These are phyloP conservation scores for Eleusine indica DNA, from an alignment of 176 grass and related monocot genomes.

Conservation along the genomic window DNA sequence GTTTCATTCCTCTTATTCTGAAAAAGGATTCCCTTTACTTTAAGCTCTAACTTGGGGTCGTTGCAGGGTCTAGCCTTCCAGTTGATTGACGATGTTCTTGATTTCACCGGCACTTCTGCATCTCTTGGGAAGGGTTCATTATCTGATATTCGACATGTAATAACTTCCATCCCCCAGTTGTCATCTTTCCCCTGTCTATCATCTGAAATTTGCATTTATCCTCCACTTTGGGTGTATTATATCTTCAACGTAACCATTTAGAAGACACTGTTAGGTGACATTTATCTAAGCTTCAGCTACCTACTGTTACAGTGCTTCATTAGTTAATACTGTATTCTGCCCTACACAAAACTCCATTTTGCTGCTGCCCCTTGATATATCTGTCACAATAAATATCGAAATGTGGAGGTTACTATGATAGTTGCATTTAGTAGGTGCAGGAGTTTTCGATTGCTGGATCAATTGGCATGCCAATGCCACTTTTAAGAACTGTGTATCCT, in stretches of 20 bases:
- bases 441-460: not conserved
- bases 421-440: not conserved
- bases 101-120: constrained; percentile 88
- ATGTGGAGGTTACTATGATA: not conserved
- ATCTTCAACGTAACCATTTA: constrained; percentile 10
- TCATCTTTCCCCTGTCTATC: not conserved
- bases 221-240: not conserved
- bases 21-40: not conserved
- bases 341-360: not conserved
- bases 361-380: not conserved
- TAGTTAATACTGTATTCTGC: constrained; percentile 4
- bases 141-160: constrained; percentile 93
- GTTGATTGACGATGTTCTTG: constrained; percentile 93
- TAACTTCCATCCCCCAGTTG: not conserved
- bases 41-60: constrained; percentile 16
- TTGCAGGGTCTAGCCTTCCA: constrained; percentile 94
- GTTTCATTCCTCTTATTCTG: not conserved
- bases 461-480: constrained; percentile 3
- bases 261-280: not conserved
- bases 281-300: constrained; percentile 1
- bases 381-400: constrained; percentile 2
- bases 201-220: constrained; percentile 30
- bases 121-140: constrained; percentile 96
- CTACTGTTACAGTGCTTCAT: not conserved
- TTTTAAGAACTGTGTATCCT: not conserved